These are phyloP conservation scores for Ustilago cynodontis DNA, from an alignment of 1,284 basidiomycete species.

Conservation along the genomic window DNA sequence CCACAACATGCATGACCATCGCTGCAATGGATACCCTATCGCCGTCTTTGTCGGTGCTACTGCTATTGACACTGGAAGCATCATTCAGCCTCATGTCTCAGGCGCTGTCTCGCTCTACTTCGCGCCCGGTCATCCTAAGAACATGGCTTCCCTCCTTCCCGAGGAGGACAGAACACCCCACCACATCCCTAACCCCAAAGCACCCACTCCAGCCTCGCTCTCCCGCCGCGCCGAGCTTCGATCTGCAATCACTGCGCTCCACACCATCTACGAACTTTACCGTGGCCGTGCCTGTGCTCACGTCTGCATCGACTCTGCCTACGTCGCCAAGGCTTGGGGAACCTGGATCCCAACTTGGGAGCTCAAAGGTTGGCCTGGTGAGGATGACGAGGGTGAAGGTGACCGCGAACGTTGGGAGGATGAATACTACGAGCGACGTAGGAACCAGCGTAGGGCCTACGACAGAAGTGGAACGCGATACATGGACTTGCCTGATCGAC, in stretches of 20 bases:
- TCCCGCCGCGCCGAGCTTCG: constrained; percentile 57
- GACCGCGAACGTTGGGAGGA: constrained; percentile 29
- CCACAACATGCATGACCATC: constrained; percentile 53
- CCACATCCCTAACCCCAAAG: constrained; percentile 55
- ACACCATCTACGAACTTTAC: constrained; percentile 53
- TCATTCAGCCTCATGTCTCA: constrained; percentile 49
- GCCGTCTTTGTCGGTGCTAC: constrained; percentile 59
- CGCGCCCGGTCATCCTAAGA: constrained; percentile 52
- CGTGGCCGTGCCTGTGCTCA: constrained; percentile 56
- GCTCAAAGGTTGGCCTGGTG: constrained; percentile 59
- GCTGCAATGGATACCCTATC: constrained; percentile 53
- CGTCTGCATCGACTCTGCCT: constrained; percentile 62
- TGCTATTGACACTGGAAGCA: constrained; percentile 50
- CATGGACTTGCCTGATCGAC: constrained; percentile 28
- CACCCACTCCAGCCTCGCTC: constrained; percentile 46
- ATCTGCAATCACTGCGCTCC: constrained; percentile 52
- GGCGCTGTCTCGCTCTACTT: constrained; percentile 53
- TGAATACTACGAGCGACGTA: constrained; percentile 35
- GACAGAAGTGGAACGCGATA: constrained; percentile 27
- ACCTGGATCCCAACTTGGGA: constrained; percentile 66
- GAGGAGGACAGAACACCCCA: constrained; percentile 43
- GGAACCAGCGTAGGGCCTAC: constrained; percentile 29
- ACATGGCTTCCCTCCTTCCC: constrained; percentile 50
- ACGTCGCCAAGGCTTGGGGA: constrained; percentile 66
- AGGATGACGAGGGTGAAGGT: constrained; percentile 43